phyloP scores from a whole-genome alignment of 1,284 basidiomycete species.

The Papiliotrema terrestris region DNA sequence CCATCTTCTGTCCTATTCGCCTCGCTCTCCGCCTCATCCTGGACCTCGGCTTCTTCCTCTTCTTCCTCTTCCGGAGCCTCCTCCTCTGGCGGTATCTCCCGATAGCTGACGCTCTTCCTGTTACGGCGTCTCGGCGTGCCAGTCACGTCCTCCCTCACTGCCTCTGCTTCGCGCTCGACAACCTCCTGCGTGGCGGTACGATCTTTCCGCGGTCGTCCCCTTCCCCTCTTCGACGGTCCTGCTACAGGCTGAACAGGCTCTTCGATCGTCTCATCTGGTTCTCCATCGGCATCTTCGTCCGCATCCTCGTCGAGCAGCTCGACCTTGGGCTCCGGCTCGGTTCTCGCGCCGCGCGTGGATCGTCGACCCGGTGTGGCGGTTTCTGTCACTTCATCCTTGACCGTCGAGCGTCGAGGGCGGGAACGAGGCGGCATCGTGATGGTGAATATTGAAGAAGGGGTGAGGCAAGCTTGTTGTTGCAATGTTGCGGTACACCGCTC shows the following conservation, averaged over 20 bases:
- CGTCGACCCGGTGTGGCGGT: neutral
- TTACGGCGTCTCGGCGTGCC: slow-evolving; percentile 10
- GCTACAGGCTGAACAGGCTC: slow-evolving; percentile 8
- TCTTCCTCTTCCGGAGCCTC: slow-evolving; percentile 7
- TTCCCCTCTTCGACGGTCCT: slow-evolving; percentile 5
- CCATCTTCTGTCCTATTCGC: slow-evolving; percentile 16
- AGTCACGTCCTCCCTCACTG: slow-evolving; percentile 1
- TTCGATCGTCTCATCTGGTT: slow-evolving; percentile 7
- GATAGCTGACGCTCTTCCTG: slow-evolving; percentile 23
- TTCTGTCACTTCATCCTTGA: neutral
- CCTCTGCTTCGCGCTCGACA: slow-evolving; percentile 12
- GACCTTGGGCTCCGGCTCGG: neutral
- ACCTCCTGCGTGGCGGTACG: neutral
- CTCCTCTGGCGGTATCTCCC: slow-evolving; percentile 17
- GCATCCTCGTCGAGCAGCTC: slow-evolving; percentile 5
- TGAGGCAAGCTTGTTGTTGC: neutral
- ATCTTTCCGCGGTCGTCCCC: neutral
- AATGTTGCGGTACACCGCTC: neutral
- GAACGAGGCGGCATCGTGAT: slow-evolving; percentile 1
- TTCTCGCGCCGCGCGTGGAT: neutral
- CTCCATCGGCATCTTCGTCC: slow-evolving; percentile 10
- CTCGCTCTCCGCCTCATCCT: slow-evolving; percentile 16
- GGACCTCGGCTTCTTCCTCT: slow-evolving; percentile 14
- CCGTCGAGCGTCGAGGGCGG: slow-evolving; percentile 1
- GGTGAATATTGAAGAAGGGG: neutral